Evolutionary conservation across 2,329 filamentous ascomycete genomes (phyloP).

Genomic region (Neopestalotiopsis rosae): DNA sequence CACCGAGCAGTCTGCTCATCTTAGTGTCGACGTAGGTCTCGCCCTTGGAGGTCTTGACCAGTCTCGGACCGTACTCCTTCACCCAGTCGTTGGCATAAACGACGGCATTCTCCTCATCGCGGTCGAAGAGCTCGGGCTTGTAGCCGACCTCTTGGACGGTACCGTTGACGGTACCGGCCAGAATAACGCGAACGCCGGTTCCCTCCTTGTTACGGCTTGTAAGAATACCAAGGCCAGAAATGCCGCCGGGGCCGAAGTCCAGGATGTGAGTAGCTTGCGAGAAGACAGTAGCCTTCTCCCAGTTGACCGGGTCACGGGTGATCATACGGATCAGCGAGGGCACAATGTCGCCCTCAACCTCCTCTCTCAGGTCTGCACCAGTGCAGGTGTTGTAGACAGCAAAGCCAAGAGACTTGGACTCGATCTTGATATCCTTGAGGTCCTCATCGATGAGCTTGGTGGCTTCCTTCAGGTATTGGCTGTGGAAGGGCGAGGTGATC

Average conservation of each 20-base stretch:
- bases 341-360: slow-evolving; percentile 78
- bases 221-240: slow-evolving; percentile 92
- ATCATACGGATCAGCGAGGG: slow-evolving; percentile 90
- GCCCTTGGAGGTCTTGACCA: slow-evolving; percentile 87
- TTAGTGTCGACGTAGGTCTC: slow-evolving; percentile 96
- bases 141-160: slow-evolving; percentile 92
- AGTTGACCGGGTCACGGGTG: slow-evolving; percentile 91
- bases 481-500: slow-evolving; percentile 98
- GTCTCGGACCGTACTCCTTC: slow-evolving; percentile 90
- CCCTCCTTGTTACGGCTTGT: slow-evolving; percentile 99
- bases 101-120: slow-evolving; percentile 92
- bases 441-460: slow-evolving; percentile 86
- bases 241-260: slow-evolving; percentile 95
- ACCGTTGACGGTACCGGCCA: slow-evolving; percentile 91
- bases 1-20: slow-evolving; percentile 85
- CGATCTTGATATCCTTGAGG: slow-evolving; percentile 80
- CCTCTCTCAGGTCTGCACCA: slow-evolving; percentile 79
- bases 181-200: slow-evolving; percentile 93
- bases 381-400: slow-evolving; percentile 90
- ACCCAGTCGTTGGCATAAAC: slow-evolving; percentile 98
- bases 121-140: slow-evolving; percentile 96
- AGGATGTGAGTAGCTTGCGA: slow-evolving; percentile 90
- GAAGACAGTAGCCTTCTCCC: slow-evolving; percentile 95
- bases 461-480: slow-evolving; percentile 86
- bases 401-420: slow-evolving; percentile 75